phyloP scores from a whole-genome alignment of 768 basidiomycete species.

The Rickenella mellea region DNA sequence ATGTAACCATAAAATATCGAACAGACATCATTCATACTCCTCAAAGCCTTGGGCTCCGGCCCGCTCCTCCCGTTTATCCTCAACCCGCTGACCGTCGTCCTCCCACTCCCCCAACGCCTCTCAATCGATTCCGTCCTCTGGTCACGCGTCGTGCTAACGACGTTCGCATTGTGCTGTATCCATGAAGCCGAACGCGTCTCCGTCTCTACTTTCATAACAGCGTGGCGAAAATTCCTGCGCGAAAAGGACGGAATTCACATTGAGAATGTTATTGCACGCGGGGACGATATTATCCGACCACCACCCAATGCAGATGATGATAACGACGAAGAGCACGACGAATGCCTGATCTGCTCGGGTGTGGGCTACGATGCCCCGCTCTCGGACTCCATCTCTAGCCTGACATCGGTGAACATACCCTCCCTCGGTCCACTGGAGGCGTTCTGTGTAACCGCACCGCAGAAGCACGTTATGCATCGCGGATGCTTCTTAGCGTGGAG shows the following conservation, averaged over 20 bases:
- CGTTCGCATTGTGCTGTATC: conserved; percentile 4
- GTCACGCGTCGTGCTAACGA: conserved; percentile 6
- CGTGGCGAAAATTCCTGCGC: conserved; percentile 1
- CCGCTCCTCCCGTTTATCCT: conserved; percentile 16
- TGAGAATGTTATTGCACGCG: conserved; percentile 3
- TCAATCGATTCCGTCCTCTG: conserved; percentile 6
- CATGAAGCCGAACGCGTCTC: conserved; percentile 10
- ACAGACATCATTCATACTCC: background rate
- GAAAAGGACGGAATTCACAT: too few species aligned
- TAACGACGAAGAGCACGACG: conserved; percentile 10
- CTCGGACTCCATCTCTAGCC: conserved; percentile 7
- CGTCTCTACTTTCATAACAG: conserved; percentile 2
- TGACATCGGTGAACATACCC: conserved; percentile 6
- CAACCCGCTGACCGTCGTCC: conserved; percentile 11
- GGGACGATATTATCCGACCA: conserved; percentile 3
- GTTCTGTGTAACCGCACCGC: conserved; percentile 14
- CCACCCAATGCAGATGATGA: background rate
- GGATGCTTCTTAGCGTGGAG: conserved; percentile 15
- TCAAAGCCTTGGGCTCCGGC: background rate
- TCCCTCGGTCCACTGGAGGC: conserved; percentile 13
- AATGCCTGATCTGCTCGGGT: conserved; percentile 17
- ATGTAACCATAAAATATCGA: background rate
- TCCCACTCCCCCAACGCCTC: conserved; percentile 10
- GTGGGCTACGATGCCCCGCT: conserved; percentile 8
- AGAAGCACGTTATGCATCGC: conserved; percentile 15